Conservation (phyloP, 371 early-diverging fungal species). For the Parasitella parasitica region DNA sequence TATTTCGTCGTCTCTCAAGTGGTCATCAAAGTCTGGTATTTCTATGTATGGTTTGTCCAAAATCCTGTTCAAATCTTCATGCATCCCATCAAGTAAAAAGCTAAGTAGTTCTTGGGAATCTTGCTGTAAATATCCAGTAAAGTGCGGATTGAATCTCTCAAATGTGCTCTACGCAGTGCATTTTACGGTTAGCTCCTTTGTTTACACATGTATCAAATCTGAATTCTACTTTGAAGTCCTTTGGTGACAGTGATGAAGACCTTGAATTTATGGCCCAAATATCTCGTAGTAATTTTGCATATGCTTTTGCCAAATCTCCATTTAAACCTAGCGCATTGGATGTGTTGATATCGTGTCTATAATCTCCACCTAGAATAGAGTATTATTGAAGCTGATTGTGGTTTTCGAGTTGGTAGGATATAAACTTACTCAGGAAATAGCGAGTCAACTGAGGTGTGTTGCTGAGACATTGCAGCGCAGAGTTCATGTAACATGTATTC, state of each 20-base stretch:
- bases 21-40: slow-evolving; percentile 58
- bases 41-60: slow-evolving; percentile 67
- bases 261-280: slow-evolving; percentile 54
- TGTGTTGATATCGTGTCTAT: slow-evolving; percentile 68
- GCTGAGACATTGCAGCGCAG: slow-evolving; percentile 91
- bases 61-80: slow-evolving; percentile 73
- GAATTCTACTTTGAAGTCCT: slow-evolving; percentile 30
- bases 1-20: slow-evolving; percentile 24
- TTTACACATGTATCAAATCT: too few relatives aligned
- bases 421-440: slow-evolving; percentile 68
- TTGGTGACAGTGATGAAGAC: slow-evolving; percentile 30
- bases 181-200: too few relatives aligned
- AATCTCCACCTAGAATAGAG: slow-evolving; percentile 69
- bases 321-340: slow-evolving; percentile 80
- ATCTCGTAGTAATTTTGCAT: slow-evolving; percentile 60
- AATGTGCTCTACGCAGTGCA: slow-evolving; percentile 45
- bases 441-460: slow-evolving; percentile 82
- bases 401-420: too few relatives aligned
- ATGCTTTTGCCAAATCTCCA: slow-evolving; percentile 73
- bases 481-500: slow-evolving; percentile 98
- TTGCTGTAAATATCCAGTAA: slow-evolving; percentile 68
- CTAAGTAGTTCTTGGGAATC: slow-evolving; percentile 79
- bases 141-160: slow-evolving; percentile 65
- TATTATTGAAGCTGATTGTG: too few relatives aligned
- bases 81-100: slow-evolving; percentile 72